Evolutionary conservation across 495 filamentous ascomycete genomes (phyloP), one percentile per base, ranked within the genome.

Genomic region (Entonaema liquescens): DNA sequence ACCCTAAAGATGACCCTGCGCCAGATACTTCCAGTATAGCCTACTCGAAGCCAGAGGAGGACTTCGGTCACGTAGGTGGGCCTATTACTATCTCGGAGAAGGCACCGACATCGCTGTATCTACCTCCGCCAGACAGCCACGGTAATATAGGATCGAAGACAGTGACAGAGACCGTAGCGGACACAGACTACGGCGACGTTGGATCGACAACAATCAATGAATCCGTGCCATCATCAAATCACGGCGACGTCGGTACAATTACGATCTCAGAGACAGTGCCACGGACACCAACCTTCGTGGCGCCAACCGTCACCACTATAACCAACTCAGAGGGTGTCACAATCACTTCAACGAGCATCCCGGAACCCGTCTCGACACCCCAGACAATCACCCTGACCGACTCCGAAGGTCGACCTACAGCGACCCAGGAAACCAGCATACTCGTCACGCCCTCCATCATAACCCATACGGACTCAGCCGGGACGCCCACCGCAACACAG

Each of bases 401-500:
- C 53, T 59, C 71, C 12, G 12, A 62, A 19, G 79, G 77, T 38
- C 56, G 40, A 1, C 67, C 65, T 8, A 78, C 72, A 3, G 70
- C 67, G 13, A 80, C 78, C 1, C 53, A 78, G 11, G 65, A 73
- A 31, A 76, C 75, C 6, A 73, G 44, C 31, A 64, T 73, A 0
- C 53, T 71, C 9, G 73, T 74, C 2, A 50, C 65, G 8, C 71
- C 75, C 0, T 74, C 68, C 15, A 31, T 73, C 8, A 54, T 54
- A 2, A 56, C 65, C 7, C 19, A 73, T 9, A 77, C 73, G 2
- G 71, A 79, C 66, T 65, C 72, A 5, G n/a, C 26, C 0, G 79
- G 79, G 12, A 40, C 53, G 7, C 65, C 77, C 3, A 79, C 78
- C 1, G 74, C 74, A 4, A 81, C 78, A 0, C 55, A 70, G 23